Evolutionary conservation across 805 yeast species (phyloP).

Genomic region (Pichia paraexigua): DNA sequence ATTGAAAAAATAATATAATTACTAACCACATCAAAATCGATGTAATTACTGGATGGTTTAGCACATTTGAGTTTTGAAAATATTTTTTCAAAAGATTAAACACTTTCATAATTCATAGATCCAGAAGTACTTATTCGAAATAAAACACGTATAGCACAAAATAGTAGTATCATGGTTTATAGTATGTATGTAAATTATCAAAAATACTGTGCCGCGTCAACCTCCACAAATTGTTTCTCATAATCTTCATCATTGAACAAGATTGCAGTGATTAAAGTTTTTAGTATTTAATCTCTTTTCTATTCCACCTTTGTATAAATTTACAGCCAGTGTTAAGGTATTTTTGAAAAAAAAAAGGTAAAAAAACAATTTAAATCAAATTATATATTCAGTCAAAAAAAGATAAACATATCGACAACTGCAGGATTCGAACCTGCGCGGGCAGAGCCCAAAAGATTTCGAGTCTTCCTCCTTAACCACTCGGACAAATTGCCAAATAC

Average conservation of each 20-base stretch:
- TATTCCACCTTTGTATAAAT: too few species aligned
- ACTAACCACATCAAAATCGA: conserved; percentile 10
- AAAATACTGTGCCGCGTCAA: too few species aligned
- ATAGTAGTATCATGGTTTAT: too few species aligned
- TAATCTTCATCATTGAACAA: too few species aligned
- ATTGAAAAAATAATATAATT: conserved; percentile 10
- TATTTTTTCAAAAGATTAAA: background rate
- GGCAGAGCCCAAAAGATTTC: conserved; percentile 55
- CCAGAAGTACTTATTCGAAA: background rate
- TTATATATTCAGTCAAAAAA: too few species aligned
- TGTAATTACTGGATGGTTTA: background rate
- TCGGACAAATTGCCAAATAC: conserved; percentile 39
- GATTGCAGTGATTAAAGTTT: too few species aligned
- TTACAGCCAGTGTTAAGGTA: too few species aligned
- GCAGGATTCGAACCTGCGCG: conserved; percentile 59
- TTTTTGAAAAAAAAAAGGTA: too few species aligned
- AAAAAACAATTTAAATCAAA: too few species aligned
- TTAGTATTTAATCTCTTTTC: too few species aligned
- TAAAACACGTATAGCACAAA: background rate
- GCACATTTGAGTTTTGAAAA: background rate
- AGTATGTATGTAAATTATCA: too few species aligned
- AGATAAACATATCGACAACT: conserved; percentile 33
- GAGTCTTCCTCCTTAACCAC: conserved; percentile 51
- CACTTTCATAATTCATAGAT: background rate
- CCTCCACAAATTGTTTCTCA: too few species aligned